These are phyloP conservation scores for Saccharomycopsis amapae DNA, from an alignment of 805 yeast species.

Conservation along the genomic window DNA sequence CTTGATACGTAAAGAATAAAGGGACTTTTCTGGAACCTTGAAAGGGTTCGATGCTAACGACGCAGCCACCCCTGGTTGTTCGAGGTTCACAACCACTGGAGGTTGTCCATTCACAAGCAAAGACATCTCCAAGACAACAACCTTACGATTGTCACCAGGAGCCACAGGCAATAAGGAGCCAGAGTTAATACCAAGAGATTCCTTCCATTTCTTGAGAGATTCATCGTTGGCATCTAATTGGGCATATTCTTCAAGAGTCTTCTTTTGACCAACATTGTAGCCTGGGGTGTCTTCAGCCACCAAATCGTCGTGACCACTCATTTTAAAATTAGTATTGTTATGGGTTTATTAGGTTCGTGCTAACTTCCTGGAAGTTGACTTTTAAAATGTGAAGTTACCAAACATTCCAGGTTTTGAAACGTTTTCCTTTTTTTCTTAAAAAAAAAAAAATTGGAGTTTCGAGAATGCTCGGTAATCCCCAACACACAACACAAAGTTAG, in stretches of 20 bases:
- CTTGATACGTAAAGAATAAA: slow-evolving; percentile 63
- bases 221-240: slow-evolving; percentile 85
- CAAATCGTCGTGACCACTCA: slow-evolving; percentile 42
- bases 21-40: slow-evolving; percentile 69
- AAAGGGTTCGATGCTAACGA: slow-evolving; percentile 58
- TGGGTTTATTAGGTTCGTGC: too few species aligned
- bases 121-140: slow-evolving; percentile 73
- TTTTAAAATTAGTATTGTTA: neutral
- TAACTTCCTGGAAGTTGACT: too few species aligned
- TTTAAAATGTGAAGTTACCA: too few species aligned
- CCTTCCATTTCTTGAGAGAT: slow-evolving; percentile 86
- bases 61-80: slow-evolving; percentile 44
- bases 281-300: slow-evolving; percentile 57
- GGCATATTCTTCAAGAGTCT: slow-evolving; percentile 77
- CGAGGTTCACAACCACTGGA: slow-evolving; percentile 64
- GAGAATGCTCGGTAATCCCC: too few species aligned
- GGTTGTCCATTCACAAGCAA: slow-evolving; percentile 58
- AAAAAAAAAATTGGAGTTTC: too few species aligned
- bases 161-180: slow-evolving; percentile 56
- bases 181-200: slow-evolving; percentile 67
- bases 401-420: too few species aligned
- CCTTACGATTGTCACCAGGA: slow-evolving; percentile 67
- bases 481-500: too few species aligned
- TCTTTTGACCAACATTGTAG: slow-evolving; percentile 48
- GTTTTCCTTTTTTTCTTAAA: too few species aligned